Conservation (phyloP, 2,329 filamentous ascomycete species). For the Trichocomaceae sp. region DNA sequence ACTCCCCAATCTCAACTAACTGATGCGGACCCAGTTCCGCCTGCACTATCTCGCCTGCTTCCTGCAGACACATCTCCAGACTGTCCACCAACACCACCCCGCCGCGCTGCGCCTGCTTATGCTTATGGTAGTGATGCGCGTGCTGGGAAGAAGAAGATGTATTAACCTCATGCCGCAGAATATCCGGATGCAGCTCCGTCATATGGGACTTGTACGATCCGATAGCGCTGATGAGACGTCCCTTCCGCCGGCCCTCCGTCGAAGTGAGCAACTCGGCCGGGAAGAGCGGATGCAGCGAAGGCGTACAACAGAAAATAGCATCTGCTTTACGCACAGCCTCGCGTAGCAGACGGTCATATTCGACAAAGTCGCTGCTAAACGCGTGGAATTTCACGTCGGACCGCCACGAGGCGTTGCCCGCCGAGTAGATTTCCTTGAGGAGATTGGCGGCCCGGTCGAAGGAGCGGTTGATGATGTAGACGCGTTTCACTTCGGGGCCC, state of each 20-base stretch:
- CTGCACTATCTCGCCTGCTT: conserved; percentile 80
- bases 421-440: conserved; percentile 50
- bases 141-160: conserved; percentile 24
- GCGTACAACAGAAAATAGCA: conserved; percentile 84
- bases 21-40: conserved; percentile 66
- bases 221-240: conserved; percentile 39
- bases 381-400: conserved; percentile 60
- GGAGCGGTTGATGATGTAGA: conserved; percentile 74
- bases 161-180: conserved; percentile 60
- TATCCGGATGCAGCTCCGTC: conserved; percentile 72
- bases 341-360: conserved; percentile 60
- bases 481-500: conserved; percentile 61
- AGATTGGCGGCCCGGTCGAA: conserved; percentile 42
- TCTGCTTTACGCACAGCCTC: conserved; percentile 64
- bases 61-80: conserved; percentile 68
- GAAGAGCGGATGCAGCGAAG: conserved; percentile 67
- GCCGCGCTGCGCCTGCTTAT: conserved; percentile 49
- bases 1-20: conserved; percentile 79
- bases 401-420: conserved; percentile 55
- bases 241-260: conserved; percentile 39
- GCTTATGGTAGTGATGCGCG: conserved; percentile 42
- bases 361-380: conserved; percentile 64
- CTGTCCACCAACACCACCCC: conserved; percentile 60
- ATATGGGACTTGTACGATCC: conserved; percentile 60
- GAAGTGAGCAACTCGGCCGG: conserved; percentile 65